Conservation (phyloP, 345 rosid genomes). For the Xanthoceras sorbifolium region DNA sequence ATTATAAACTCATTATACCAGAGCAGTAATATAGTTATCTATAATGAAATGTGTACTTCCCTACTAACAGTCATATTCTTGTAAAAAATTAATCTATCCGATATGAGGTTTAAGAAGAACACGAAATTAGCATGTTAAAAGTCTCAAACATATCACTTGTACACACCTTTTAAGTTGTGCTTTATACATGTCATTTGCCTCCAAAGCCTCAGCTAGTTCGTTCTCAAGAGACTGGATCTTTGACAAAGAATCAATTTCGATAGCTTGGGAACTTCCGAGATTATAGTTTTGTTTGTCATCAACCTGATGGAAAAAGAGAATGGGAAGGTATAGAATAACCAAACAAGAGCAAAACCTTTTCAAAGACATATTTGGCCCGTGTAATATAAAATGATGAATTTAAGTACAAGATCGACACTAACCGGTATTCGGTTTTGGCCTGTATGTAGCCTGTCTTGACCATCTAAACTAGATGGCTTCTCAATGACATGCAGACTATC, state of each 20-base stretch:
- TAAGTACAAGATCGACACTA: neutral
- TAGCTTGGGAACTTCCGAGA: constrained; percentile 21
- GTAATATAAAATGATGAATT: neutral
- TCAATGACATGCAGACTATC: constrained; percentile 5
- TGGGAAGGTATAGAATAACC: neutral
- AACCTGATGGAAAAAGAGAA: constrained; percentile 31
- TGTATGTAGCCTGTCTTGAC: neutral
- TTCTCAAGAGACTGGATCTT: constrained; percentile 51
- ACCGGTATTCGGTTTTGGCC: constrained; percentile 12
- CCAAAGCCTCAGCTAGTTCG: constrained; percentile 55
- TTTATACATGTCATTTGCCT: constrained; percentile 60
- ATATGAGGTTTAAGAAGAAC: neutral
- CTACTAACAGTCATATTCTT: neutral
- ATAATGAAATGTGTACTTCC: neutral
- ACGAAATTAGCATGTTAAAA: neutral
- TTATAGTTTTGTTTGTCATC: constrained; percentile 15
- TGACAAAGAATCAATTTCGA: constrained; percentile 30
- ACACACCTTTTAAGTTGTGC: constrained; percentile 55
- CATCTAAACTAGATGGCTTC: constrained; percentile 11
- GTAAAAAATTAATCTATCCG: neutral
- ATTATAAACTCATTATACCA: too few species aligned
- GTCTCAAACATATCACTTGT: neutral
- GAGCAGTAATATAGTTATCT: too few species aligned
- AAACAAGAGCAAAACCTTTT: neutral
- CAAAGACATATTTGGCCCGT: constrained; percentile 7